phyloP scores from a whole-genome alignment of 2,329 filamentous ascomycete genomes.

The Hypoxylon sp. region DNA sequence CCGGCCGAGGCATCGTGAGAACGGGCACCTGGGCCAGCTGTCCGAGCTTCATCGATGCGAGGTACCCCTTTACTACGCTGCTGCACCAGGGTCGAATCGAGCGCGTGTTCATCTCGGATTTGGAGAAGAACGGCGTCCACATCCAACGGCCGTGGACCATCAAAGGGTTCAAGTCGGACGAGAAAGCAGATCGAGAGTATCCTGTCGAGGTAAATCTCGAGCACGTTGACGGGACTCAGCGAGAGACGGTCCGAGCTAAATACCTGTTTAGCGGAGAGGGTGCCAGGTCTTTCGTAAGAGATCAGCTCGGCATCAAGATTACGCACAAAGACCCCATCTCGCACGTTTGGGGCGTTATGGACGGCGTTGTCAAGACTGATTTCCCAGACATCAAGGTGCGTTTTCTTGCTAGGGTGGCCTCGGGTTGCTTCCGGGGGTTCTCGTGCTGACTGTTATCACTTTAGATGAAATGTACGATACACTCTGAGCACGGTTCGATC shows the following conservation, averaged over 20 bases:
- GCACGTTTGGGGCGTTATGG: slow-evolving; percentile 80
- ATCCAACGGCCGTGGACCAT: slow-evolving; percentile 73
- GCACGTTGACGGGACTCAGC: slow-evolving; percentile 75
- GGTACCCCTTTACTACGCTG: slow-evolving; percentile 75
- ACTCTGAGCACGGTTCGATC: slow-evolving; percentile 76
- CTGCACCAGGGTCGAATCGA: slow-evolving; percentile 77
- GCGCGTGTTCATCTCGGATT: slow-evolving; percentile 71
- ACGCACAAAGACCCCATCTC: slow-evolving; percentile 74
- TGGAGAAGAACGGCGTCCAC: slow-evolving; percentile 66
- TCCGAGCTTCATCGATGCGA: slow-evolving; percentile 79
- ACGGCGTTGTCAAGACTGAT: slow-evolving; percentile 74
- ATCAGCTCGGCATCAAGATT: slow-evolving; percentile 73
- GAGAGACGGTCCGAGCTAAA: slow-evolving; percentile 73
- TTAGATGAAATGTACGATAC: slow-evolving; percentile 77
- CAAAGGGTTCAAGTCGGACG: slow-evolving; percentile 65
- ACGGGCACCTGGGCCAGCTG: slow-evolving; percentile 86
- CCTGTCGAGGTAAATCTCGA: slow-evolving; percentile 82
- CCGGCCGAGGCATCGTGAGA: slow-evolving; percentile 65
- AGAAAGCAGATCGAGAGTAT: slow-evolving; percentile 66
- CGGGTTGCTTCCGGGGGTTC: no score
- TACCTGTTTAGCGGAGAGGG: slow-evolving; percentile 78
- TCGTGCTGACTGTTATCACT: slow-evolving; percentile 52
- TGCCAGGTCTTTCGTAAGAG: slow-evolving; percentile 70
- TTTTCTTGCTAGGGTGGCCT: background rate
- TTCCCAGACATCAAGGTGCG: slow-evolving; percentile 78